These are phyloP conservation scores for Moesziomyces aphidis DNA, from an alignment of 1,284 basidiomycete genomes.

Conservation along the genomic window DNA sequence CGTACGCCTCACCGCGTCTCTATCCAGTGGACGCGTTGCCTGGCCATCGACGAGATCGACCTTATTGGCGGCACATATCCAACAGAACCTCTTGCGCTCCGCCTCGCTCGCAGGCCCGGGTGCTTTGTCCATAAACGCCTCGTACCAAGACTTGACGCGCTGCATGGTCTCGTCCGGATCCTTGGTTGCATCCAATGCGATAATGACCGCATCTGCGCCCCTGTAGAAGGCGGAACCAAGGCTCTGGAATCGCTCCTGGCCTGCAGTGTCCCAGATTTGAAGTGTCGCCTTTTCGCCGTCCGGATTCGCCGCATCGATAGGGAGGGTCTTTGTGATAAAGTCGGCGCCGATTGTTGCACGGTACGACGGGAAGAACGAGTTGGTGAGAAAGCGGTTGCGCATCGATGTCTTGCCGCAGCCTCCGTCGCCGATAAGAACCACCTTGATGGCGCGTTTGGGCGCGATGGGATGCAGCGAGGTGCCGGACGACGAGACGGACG, in stretches of 20 bases:
- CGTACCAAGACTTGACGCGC: slow-evolving; percentile 42
- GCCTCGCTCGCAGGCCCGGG: slow-evolving; percentile 36
- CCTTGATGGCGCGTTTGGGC: slow-evolving; percentile 46
- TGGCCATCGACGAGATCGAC: slow-evolving; percentile 27
- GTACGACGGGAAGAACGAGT: slow-evolving; percentile 49
- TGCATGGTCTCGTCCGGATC: slow-evolving; percentile 13
- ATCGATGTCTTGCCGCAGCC: slow-evolving; percentile 57
- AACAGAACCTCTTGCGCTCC: slow-evolving; percentile 50
- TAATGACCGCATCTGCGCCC: slow-evolving; percentile 60
- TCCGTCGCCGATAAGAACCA: slow-evolving; percentile 60
- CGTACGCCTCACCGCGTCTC: slow-evolving; percentile 14
- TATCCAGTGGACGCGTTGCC: background rate
- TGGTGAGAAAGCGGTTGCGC: slow-evolving; percentile 47
- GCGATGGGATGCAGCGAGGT: slow-evolving; percentile 30
- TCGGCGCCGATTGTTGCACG: slow-evolving; percentile 62
- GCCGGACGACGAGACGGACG: slow-evolving; percentile 17
- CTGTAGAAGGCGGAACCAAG: slow-evolving; percentile 62
- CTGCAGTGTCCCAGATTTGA: slow-evolving; percentile 59
- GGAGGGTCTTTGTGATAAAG: slow-evolving; percentile 55
- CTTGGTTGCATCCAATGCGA: slow-evolving; percentile 47
- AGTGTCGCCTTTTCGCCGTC: slow-evolving; percentile 39
- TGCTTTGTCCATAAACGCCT: slow-evolving; percentile 52
- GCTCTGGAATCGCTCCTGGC: slow-evolving; percentile 63
- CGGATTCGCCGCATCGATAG: slow-evolving; percentile 18
- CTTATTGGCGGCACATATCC: slow-evolving; percentile 60